phyloP scores from a whole-genome alignment of 148 eudicot genomes.

The Camellia japonica region DNA sequence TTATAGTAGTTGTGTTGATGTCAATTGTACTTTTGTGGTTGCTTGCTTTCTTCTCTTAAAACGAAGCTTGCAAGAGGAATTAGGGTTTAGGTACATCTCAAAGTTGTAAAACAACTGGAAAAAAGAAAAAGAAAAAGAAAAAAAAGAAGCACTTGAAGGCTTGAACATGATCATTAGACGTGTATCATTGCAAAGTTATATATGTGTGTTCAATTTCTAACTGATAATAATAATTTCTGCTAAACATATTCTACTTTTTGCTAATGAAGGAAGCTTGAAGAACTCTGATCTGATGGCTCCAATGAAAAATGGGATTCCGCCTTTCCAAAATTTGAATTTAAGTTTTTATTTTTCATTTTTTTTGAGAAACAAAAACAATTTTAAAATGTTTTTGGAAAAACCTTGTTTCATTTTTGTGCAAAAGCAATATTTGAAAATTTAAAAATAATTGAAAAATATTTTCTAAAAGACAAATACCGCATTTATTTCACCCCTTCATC shows the following conservation, averaged over 20 bases:
- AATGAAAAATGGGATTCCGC: background rate
- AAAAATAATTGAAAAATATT: too few species aligned
- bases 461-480: too few species aligned
- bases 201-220: background rate
- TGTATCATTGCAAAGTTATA: background rate
- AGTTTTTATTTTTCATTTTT: too few species aligned
- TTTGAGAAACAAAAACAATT: too few species aligned
- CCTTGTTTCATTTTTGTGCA: too few species aligned
- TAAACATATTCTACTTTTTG: background rate
- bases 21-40: background rate
- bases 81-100: background rate
- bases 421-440: too few species aligned
- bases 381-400: too few species aligned
- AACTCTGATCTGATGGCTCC: too few species aligned
- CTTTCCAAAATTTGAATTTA: background rate
- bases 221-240: background rate
- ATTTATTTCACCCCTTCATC: too few species aligned
- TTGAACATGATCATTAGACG: background rate
- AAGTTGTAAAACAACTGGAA: background rate
- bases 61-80: background rate
- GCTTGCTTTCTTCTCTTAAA: slow-evolving; percentile 1
- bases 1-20: background rate
- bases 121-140: too few species aligned
- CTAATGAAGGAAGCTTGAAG: background rate
- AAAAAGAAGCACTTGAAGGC: too few species aligned